These are phyloP conservation scores for Aschersonia sp. DNA, from an alignment of 2,329 filamentous ascomycete species.

Conservation along the genomic window DNA sequence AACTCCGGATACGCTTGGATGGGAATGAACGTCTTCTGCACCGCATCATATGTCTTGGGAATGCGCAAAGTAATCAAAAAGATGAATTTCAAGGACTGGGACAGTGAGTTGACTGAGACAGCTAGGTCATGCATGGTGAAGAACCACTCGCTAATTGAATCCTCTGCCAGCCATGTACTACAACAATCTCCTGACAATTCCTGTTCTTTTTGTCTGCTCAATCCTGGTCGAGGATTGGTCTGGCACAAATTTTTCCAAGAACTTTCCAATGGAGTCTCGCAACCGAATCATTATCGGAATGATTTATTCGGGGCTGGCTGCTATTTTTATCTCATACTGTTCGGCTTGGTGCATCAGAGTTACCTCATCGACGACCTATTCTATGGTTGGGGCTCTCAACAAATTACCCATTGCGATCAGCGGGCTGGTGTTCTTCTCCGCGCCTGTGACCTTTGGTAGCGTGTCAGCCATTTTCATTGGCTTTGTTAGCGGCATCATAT, in stretches of 20 bases:
- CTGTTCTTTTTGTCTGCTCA: constrained; percentile 71
- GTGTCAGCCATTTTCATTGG: constrained; percentile 84
- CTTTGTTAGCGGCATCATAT: constrained; percentile 85
- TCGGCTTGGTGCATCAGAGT: constrained; percentile 98
- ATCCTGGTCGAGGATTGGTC: constrained; percentile 89
- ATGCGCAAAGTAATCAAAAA: constrained; percentile 99
- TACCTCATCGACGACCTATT: constrained; percentile 95
- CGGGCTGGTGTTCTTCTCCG: constrained; percentile 88
- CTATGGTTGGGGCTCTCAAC: constrained; percentile 95
- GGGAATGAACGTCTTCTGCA: constrained; percentile 91
- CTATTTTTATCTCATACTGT: constrained; percentile 98
- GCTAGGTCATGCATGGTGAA: not conserved
- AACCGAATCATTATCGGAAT: constrained; percentile 75
- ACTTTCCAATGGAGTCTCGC: constrained; percentile 74
- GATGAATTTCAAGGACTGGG: constrained; percentile 99
- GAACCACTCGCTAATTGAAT: not conserved
- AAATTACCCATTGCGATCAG: constrained; percentile 92
- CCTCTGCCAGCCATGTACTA: constrained; percentile 83
- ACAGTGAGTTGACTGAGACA: constrained; percentile 52
- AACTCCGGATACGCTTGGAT: constrained; percentile 98
- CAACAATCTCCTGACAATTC: constrained; percentile 96
- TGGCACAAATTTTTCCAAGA: constrained; percentile 61
- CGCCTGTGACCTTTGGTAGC: constrained; percentile 81
- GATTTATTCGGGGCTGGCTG: constrained; percentile 82
- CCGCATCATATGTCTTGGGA: constrained; percentile 72